These are phyloP conservation scores for Chamaecrista fasciculata DNA, from an alignment of 306 rosid genomes.

Conservation along the genomic window DNA sequence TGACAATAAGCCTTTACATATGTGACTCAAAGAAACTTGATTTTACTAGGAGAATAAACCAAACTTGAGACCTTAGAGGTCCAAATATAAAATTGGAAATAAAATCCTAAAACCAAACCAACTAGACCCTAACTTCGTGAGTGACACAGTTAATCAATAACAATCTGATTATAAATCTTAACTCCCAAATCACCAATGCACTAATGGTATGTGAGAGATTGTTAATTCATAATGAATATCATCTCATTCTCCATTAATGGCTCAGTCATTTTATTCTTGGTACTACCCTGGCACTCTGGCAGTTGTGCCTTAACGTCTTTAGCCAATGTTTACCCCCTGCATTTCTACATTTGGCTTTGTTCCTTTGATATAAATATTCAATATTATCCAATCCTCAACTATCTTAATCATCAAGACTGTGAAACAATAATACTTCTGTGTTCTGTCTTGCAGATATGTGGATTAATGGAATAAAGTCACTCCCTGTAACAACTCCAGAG, in stretches of 20 bases:
- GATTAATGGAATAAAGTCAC: slow-evolving; percentile 58
- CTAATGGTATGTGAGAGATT: background rate
- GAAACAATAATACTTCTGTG: slow-evolving; percentile 25
- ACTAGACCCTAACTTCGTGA: background rate
- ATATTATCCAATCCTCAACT: background rate
- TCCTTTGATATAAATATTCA: background rate
- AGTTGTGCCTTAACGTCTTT: background rate
- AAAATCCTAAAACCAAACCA: background rate
- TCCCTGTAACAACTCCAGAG: slow-evolving; percentile 61
- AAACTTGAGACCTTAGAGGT: background rate
- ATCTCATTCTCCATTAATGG: background rate
- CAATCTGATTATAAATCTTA: background rate
- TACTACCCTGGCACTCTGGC: background rate
- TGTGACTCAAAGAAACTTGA: background rate
- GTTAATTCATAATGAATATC: background rate
- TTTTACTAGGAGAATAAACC: background rate
- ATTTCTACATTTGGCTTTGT: slow-evolving; percentile 6
- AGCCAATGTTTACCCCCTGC: background rate
- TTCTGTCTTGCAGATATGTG: slow-evolving; percentile 57
- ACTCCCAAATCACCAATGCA: background rate
- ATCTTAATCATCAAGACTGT: slow-evolving; percentile 1
- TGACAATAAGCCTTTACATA: background rate
- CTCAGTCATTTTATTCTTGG: slow-evolving; percentile 6
- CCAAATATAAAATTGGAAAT: background rate
- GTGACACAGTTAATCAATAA: background rate